Evolutionary conservation across 2,329 filamentous ascomycete genomes (phyloP).

Genomic region (Intubia oerlemansii): DNA sequence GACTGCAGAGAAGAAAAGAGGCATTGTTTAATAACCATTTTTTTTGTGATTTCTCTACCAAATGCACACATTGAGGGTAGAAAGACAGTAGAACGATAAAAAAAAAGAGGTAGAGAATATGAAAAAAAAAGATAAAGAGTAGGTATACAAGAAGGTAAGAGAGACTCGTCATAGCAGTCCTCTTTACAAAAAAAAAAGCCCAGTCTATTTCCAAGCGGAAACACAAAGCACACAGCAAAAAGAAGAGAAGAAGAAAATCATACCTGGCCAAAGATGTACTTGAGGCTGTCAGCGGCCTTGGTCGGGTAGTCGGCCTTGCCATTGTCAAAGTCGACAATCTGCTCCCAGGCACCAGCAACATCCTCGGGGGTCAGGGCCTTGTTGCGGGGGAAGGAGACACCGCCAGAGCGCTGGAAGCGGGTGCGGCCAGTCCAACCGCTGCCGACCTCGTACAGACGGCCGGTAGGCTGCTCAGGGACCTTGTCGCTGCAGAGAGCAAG

Average conservation of each 20-base stretch:
- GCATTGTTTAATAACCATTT: no score
- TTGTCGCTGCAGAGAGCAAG: slow-evolving; percentile 70
- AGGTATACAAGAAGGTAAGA: no score
- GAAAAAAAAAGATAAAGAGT: no score
- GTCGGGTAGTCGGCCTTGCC: slow-evolving; percentile 72
- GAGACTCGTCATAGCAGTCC: no score
- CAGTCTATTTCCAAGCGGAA: no score
- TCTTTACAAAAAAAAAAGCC: no score
- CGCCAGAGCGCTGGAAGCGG: slow-evolving; percentile 82
- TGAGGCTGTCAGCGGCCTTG: slow-evolving; percentile 53
- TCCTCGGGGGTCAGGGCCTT: slow-evolving; percentile 67
- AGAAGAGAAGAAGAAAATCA: slow-evolving; percentile 17
- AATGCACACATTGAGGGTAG: no score
- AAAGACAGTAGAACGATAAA: no score
- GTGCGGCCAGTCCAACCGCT: slow-evolving; percentile 85
- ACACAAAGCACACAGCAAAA: no score
- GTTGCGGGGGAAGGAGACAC: slow-evolving; percentile 79
- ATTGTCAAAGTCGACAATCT: slow-evolving; percentile 74
- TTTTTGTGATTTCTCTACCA: no score
- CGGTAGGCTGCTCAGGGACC: slow-evolving; percentile 63
- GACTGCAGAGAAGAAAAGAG: slow-evolving; percentile 4
- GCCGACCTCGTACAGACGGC: slow-evolving; percentile 81
- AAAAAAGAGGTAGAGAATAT: no score
- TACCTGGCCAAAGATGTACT: slow-evolving; percentile 61
- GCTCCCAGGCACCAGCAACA: slow-evolving; percentile 52